These are phyloP conservation scores for Trypanosoma lewisi DNA, from an alignment of 208 protist species.

Conservation along the genomic window DNA sequence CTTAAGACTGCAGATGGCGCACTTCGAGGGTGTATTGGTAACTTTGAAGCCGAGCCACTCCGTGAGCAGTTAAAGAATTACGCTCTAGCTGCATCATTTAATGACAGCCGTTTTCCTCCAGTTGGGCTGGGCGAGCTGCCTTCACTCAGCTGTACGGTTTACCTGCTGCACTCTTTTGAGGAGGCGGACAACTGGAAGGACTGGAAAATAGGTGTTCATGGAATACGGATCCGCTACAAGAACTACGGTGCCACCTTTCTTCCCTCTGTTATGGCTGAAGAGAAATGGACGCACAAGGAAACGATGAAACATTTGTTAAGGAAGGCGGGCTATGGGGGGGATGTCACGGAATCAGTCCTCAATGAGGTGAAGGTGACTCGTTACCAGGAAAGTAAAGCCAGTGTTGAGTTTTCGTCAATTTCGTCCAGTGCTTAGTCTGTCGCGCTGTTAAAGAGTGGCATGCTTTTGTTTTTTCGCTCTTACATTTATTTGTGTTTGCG, in stretches of 20 bases:
- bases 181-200: slow-evolving; percentile 65
- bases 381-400: slow-evolving; percentile 56
- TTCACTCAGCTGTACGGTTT: slow-evolving; percentile 70
- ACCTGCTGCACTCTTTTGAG: slow-evolving; percentile 84
- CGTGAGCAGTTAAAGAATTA: slow-evolving; percentile 69
- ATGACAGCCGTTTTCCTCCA: slow-evolving; percentile 76
- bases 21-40: slow-evolving; percentile 86
- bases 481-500: not conserved
- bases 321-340: slow-evolving; percentile 71
- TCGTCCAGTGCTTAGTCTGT: not conserved
- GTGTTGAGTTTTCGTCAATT: slow-evolving; percentile 15
- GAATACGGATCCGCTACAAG: slow-evolving; percentile 64
- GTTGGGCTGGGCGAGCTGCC: slow-evolving; percentile 63
- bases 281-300: slow-evolving; percentile 71
- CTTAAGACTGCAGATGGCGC: slow-evolving; percentile 50
- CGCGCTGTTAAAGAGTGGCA: too few species aligned
- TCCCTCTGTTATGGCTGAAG: slow-evolving; percentile 70
- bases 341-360: slow-evolving; percentile 52
- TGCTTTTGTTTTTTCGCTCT: slow-evolving; percentile 14
- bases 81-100: slow-evolving; percentile 61
- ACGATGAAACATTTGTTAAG: slow-evolving; percentile 57
- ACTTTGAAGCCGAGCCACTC: slow-evolving; percentile 57
- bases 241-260: slow-evolving; percentile 75
- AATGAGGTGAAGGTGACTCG: slow-evolving; percentile 48
- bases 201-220: slow-evolving; percentile 82